phyloP scores from a whole-genome alignment of 2,329 filamentous ascomycete genomes.

The Exophiala phaeomuriformis region DNA sequence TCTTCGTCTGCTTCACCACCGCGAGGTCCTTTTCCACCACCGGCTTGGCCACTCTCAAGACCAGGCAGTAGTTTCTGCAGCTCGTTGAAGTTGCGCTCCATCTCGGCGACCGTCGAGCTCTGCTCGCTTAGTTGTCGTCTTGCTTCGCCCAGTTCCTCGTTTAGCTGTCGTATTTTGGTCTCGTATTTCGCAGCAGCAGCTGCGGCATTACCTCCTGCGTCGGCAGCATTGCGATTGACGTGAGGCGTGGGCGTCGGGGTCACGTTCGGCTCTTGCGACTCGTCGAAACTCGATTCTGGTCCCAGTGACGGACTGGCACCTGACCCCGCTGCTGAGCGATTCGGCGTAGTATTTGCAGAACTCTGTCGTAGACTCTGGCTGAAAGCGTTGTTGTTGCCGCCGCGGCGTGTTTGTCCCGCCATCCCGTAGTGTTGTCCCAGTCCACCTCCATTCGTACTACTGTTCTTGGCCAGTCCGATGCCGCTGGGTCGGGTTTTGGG shows the following conservation, averaged over 20 bases:
- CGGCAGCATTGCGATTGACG: constrained; percentile 24
- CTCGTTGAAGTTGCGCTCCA: constrained; percentile 82
- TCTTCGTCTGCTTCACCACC: constrained; percentile 36
- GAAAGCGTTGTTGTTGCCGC: constrained; percentile 43
- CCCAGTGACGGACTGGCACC: constrained; percentile 25
- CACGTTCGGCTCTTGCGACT: constrained; percentile 47
- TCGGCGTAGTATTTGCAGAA: constrained; percentile 10
- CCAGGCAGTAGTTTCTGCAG: constrained; percentile 63
- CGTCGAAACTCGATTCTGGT: constrained; percentile 31
- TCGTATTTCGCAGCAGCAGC: constrained; percentile 25
- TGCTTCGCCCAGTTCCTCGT: constrained; percentile 65
- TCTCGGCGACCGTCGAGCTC: constrained; percentile 70
- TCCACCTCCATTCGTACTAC: constrained; percentile 46
- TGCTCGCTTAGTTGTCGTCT: constrained; percentile 87
- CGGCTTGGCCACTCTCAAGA: constrained; percentile 15
- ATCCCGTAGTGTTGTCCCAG: too few species aligned
- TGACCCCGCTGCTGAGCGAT: not conserved
- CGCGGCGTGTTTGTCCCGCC: constrained; percentile 48
- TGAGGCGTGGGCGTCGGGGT: constrained; percentile 39
- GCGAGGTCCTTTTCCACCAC: constrained; percentile 37
- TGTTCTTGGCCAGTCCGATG: constrained; percentile 29
- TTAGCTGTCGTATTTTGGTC: constrained; percentile 55
- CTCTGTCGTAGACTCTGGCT: constrained; percentile 29
- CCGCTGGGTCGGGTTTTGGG: constrained; percentile 24
- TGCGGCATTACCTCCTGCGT: too few species aligned